Percentiles rank a stretch among this genome's conserved stretches.
Conservation (phyloP, 2,329 filamentous ascomycete species). For the Phyllosticta ampelicida region DNA sequence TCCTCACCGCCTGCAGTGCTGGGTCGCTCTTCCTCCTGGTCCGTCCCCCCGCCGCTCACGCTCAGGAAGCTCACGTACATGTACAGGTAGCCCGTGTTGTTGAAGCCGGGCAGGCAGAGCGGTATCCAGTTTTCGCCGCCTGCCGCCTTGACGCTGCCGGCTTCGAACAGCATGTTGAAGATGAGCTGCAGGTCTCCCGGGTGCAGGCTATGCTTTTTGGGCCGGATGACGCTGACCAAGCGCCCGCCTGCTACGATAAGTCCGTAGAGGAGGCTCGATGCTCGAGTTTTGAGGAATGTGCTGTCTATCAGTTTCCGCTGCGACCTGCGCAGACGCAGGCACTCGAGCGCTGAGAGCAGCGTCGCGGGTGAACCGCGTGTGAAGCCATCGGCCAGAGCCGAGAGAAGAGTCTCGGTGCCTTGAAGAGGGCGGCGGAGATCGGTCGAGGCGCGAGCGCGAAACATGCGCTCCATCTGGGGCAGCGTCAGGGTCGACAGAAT, state of each 20-base stretch:
- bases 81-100: slow-evolving; percentile 91
- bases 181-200: slow-evolving; percentile 92
- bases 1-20: slow-evolving; percentile 35
- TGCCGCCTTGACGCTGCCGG: slow-evolving; percentile 78
- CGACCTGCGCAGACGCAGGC: slow-evolving; percentile 80
- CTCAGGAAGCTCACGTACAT: slow-evolving; percentile 98
- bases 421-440: slow-evolving; percentile 83
- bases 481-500: slow-evolving; percentile 91
- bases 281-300: slow-evolving; percentile 67
- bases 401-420: slow-evolving; percentile 82
- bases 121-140: slow-evolving; percentile 98
- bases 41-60: slow-evolving; percentile 38
- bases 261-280: slow-evolving; percentile 76
- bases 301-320: slow-evolving; percentile 81
- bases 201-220: slow-evolving; percentile 89
- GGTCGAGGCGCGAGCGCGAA: slow-evolving; percentile 82
- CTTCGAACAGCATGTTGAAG: slow-evolving; percentile 99
- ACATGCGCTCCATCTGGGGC: slow-evolving; percentile 75
- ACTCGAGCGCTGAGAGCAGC: slow-evolving; percentile 82
- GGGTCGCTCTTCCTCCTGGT: slow-evolving; percentile 31
- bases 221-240: slow-evolving; percentile 87
- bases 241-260: slow-evolving; percentile 85
- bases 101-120: slow-evolving; percentile 90
- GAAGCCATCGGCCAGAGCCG: slow-evolving; percentile 87
- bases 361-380: slow-evolving; percentile 84